These are phyloP conservation scores for Phycomyces nitens DNA, from an alignment of 192 early-diverging fungal genomes.

Conservation along the genomic window DNA sequence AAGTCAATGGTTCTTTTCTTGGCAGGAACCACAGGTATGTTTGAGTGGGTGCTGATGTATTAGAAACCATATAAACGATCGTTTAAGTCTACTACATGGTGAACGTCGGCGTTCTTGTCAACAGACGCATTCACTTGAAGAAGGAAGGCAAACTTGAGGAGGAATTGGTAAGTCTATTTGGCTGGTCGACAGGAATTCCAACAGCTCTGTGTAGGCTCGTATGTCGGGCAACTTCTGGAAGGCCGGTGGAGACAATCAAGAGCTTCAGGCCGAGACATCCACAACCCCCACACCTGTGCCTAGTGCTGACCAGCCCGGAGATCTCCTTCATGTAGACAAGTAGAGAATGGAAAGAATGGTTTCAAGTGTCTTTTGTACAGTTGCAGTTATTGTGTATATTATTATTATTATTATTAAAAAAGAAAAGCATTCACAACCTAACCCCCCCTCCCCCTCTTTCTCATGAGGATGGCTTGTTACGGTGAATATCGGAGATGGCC, in stretches of 20 bases:
- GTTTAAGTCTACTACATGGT: slow-evolving; percentile 27
- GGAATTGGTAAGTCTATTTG: slow-evolving; percentile 29
- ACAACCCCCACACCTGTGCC: slow-evolving; percentile 32
- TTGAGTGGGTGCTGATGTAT: background rate
- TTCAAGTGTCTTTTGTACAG: no score
- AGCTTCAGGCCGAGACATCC: slow-evolving; percentile 21
- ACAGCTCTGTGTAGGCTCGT: background rate
- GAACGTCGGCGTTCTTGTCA: slow-evolving; percentile 32
- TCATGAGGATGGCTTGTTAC: background rate
- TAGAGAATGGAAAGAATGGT: background rate
- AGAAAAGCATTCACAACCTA: no score
- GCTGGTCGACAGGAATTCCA: background rate
- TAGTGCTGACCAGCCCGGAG: slow-evolving; percentile 13
- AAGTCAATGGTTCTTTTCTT: slow-evolving; percentile 34
- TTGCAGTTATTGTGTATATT: no score
- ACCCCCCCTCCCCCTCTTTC: no score
- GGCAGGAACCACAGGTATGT: slow-evolving; percentile 31
- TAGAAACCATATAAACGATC: background rate
- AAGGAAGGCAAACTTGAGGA: slow-evolving; percentile 36
- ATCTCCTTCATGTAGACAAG: background rate
- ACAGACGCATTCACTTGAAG: slow-evolving; percentile 33
- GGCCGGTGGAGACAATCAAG: slow-evolving; percentile 9
- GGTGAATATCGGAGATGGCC: background rate
- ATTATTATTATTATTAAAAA: no score
- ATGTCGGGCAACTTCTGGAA: slow-evolving; percentile 1